Conservation (phyloP, 306 rosid species). For the Cicer yamashitae region DNA sequence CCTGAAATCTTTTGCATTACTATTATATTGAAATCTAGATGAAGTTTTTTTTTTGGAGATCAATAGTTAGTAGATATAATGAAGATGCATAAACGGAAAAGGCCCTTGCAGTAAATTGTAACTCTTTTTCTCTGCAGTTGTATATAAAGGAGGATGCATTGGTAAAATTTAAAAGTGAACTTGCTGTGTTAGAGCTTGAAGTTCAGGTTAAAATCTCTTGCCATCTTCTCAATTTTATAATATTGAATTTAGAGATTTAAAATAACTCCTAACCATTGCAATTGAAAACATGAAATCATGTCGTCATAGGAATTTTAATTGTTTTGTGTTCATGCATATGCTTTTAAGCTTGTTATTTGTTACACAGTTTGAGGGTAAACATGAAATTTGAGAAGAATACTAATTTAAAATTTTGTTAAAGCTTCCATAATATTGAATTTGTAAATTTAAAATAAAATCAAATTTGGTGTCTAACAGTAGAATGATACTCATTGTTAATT, state of each 20-base stretch:
- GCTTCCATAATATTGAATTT: slow-evolving; percentile 13
- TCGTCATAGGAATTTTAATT: slow-evolving; percentile 5
- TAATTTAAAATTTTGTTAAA: slow-evolving; percentile 16
- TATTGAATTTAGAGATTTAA: no score
- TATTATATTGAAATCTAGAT: slow-evolving; percentile 33
- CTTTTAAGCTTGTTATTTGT: slow-evolving; percentile 24
- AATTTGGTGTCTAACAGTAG: slow-evolving; percentile 10
- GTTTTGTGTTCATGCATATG: not conserved
- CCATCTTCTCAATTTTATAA: slow-evolving; percentile 24
- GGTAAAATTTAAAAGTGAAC: slow-evolving; percentile 78
- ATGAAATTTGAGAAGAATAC: slow-evolving; percentile 15
- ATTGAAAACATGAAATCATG: slow-evolving; percentile 18
- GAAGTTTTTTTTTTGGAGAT: slow-evolving; percentile 11
- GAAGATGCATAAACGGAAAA: slow-evolving; percentile 27
- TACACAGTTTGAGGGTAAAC: slow-evolving; percentile 14
- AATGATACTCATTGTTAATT: slow-evolving; percentile 14
- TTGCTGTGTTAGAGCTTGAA: slow-evolving; percentile 79
- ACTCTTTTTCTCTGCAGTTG: slow-evolving; percentile 62
- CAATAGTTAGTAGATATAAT: slow-evolving; percentile 7
- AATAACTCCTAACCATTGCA: not conserved
- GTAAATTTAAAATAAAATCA: not conserved
- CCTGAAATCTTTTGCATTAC: slow-evolving; percentile 26
- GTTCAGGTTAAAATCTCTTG: slow-evolving; percentile 69
- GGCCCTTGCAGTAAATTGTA: slow-evolving; percentile 27
- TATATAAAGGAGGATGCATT: slow-evolving; percentile 74